Conservation (phyloP, 345 rosid species). For the Nasturtium officinale region DNA sequence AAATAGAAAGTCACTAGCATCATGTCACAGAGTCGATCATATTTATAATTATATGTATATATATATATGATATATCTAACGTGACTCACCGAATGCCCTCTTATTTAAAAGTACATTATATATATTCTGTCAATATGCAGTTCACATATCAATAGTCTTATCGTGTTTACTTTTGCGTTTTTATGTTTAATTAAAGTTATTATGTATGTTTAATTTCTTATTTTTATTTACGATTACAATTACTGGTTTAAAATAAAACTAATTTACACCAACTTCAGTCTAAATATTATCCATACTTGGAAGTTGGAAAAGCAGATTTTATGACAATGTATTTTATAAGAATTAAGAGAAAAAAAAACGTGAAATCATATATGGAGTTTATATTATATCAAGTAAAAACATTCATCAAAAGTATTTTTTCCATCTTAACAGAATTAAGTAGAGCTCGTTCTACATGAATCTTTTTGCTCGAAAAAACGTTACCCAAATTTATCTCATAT, state of each 20-base stretch:
- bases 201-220: background rate
- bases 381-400: background rate
- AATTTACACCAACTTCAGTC: background rate
- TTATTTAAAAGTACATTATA: background rate
- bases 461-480: background rate
- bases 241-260: background rate
- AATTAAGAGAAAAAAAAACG: background rate
- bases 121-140: too few relatives aligned
- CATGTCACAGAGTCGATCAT: background rate
- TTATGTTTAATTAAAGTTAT: background rate
- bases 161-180: background rate
- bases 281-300: background rate
- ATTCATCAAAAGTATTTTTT: background rate
- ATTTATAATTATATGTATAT: background rate
- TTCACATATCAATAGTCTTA: background rate
- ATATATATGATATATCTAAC: background rate
- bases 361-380: background rate
- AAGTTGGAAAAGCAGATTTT: background rate
- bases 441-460: background rate
- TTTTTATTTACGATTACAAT: background rate
- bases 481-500: background rate
- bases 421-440: background rate
- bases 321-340: background rate
- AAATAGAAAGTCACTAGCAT: slow-evolving; percentile 29
- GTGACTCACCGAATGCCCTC: background rate